Base-by-base conservation (phyloP, 2,329 filamentous ascomycete species). In the Neurospora sp. region DNA sequence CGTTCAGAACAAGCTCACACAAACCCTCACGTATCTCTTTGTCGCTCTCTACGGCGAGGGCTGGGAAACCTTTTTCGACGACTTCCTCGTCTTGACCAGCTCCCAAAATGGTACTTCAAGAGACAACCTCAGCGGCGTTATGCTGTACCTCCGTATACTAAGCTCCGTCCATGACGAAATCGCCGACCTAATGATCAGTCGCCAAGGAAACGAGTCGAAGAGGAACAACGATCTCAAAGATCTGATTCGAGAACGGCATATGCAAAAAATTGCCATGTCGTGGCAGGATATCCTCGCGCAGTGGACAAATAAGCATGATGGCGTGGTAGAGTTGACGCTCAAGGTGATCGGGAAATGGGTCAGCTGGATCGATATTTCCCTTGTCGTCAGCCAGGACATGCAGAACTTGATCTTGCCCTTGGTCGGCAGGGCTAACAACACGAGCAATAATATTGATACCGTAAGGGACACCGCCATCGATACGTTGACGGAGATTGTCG, bases 291-390 rank as follows among this genome's bases (percentile, higher is more conserved):
- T 99, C 66, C 85, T 99, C 69, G 85, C 88, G 11, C 88, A 90
- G 76, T 98, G 94, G 86, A 84, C 86, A 74, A 87, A 87, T 77
- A 85, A 89, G 70, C 88, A 91, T 74, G 90, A 93, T 77, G 79
- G 82, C 58, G 86, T 98, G 70, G 86, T 97, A 62, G 93, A 97
- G 79, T 90, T 96, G 85, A 94, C 92, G 75, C 85, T 99, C 68
- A 93, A 91, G 80, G 91, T 93, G n/a, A 89, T 99, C 74, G 93
- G 93, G 43, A 96, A 95, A 79, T 99, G 96, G 95, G 93, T 97
- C 72, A 96, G 93, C 85, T 99, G 96, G 96, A 97, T 96, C 77
- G 96, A 98, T 78, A 98, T 99, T 76, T 92, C 91, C 68, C 84
- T 99, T 70, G 90, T 99, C 66, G 93, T 99, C 76, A 97, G 96